phyloP scores from a whole-genome alignment of 73 alveolate genomes.

The Breviolum minutum region DNA sequence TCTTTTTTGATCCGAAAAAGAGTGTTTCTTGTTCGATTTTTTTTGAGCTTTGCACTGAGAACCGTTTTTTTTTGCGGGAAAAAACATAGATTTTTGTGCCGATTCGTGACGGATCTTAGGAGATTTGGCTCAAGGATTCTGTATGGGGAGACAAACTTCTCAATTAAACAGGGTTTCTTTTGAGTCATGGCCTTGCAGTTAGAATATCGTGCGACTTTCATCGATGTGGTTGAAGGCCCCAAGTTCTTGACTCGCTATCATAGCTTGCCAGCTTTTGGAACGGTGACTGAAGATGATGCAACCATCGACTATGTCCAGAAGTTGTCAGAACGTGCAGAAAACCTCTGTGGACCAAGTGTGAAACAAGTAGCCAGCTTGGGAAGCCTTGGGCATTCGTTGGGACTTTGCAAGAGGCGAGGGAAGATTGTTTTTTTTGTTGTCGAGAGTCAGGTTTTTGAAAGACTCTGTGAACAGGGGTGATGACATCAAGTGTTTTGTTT shows the following conservation, averaged over 20 bases:
- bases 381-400: conserved; percentile 2
- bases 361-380: neutral
- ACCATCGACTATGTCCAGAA: neutral
- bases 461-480: too few relatives aligned
- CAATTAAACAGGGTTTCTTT: neutral
- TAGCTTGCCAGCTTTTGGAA: conserved; percentile 12
- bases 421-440: too few relatives aligned
- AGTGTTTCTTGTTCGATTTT: too few relatives aligned
- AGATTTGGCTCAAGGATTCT: conserved; percentile 34
- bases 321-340: neutral
- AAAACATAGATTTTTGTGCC: too few relatives aligned
- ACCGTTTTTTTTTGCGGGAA: too few relatives aligned
- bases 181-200: conserved; percentile 24
- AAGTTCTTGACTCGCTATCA: conserved; percentile 26
- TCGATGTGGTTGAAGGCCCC: conserved; percentile 32
- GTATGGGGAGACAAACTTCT: conserved; percentile 12
- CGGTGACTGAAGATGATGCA: neutral
- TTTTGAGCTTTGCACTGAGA: too few relatives aligned
- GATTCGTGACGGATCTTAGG: neutral
- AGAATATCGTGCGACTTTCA: conserved; percentile 9
- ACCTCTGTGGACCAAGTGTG: neutral
- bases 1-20: neutral
- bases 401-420: neutral
- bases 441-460: too few relatives aligned
- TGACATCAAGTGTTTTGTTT: too few relatives aligned